A percentile compares a stretch with the other conserved stretches of the same genome.
Conservation (phyloP, 1,284 basidiomycete species). For the Melampsora abietis-canadensis region DNA sequence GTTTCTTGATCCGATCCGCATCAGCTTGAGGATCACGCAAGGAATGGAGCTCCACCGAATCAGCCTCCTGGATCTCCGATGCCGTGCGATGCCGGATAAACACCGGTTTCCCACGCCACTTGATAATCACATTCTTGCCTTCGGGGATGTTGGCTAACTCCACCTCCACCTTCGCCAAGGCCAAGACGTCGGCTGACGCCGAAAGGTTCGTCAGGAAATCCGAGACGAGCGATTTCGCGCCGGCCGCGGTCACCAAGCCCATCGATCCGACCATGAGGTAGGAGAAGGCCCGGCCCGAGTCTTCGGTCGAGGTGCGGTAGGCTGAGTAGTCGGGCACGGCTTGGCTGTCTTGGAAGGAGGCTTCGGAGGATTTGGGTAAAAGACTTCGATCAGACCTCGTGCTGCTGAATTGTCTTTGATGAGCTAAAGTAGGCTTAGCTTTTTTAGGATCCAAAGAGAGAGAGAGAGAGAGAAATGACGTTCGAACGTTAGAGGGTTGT, state of each 20-base stretch:
- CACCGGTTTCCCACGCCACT: slow-evolving; percentile 99
- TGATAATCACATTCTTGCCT: slow-evolving; percentile 87
- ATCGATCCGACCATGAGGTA: slow-evolving; percentile 98
- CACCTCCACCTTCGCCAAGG: slow-evolving; percentile 96
- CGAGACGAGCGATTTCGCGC: slow-evolving; percentile 86
- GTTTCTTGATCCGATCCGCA: slow-evolving; percentile 81
- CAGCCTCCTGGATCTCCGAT: slow-evolving; percentile 90
- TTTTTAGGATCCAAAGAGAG: no score
- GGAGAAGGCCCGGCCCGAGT: slow-evolving; percentile 75
- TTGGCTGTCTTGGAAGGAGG: slow-evolving; percentile 49
- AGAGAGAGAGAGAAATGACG: slow-evolving; percentile 58
- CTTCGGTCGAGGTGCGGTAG: slow-evolving; percentile 69
- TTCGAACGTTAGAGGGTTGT: slow-evolving; percentile 48
- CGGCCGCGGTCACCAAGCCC: slow-evolving; percentile 88
- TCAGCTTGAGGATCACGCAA: slow-evolving; percentile 92
- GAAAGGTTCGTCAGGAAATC: slow-evolving; percentile 95
- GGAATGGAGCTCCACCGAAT: slow-evolving; percentile 73
- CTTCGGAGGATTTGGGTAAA: slow-evolving; percentile 45
- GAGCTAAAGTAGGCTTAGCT: slow-evolving; percentile 60
- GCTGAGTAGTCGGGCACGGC: slow-evolving; percentile 82
- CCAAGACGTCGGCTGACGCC: slow-evolving; percentile 95
- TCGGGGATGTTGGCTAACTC: slow-evolving; percentile 87
- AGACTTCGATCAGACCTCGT: slow-evolving; percentile 48
- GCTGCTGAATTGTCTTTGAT: slow-evolving; percentile 59
- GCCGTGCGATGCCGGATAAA: slow-evolving; percentile 96